phyloP scores from a whole-genome alignment of 345 rosid genomes.

The Eucalyptus albens region DNA sequence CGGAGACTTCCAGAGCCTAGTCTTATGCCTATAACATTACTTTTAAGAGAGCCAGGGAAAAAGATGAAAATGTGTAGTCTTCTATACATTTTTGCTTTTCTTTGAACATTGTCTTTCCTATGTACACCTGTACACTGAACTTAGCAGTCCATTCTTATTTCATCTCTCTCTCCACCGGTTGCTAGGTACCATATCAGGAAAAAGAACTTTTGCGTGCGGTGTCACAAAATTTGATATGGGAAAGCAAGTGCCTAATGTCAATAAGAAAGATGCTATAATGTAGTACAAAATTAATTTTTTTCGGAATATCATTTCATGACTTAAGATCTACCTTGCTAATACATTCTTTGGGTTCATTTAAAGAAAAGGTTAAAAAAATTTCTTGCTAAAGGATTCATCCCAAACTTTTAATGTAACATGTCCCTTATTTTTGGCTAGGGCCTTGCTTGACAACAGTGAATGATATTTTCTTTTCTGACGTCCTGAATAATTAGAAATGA shows the following conservation, averaged over 20 bases:
- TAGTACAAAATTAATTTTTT: not conserved
- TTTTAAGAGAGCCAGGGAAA: not conserved
- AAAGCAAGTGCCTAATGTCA: not conserved
- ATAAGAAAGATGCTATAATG: not conserved
- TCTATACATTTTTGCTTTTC: not conserved
- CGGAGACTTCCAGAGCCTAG: not conserved
- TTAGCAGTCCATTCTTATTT: not conserved
- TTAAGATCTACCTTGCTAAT: not conserved
- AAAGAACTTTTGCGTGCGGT: not conserved
- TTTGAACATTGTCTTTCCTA: not conserved
- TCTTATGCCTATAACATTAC: not conserved
- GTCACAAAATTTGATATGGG: not conserved
- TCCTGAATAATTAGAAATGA: not conserved
- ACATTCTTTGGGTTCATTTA: not conserved
- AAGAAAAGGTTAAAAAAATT: not conserved
- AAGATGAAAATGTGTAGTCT: not conserved
- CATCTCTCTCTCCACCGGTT: not conserved
- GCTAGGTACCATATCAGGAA: not conserved
- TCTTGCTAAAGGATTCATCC: not conserved
- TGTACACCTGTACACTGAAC: not conserved
- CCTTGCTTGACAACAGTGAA: not conserved
- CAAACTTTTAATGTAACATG: not conserved
- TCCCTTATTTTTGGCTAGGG: not conserved
- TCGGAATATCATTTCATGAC: not conserved
- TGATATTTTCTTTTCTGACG: not conserved